Evolutionary conservation across 345 rosid genomes (phyloP), one percentile per base, ranked within the genome.

Genomic region (Murraya koenigii): DNA sequence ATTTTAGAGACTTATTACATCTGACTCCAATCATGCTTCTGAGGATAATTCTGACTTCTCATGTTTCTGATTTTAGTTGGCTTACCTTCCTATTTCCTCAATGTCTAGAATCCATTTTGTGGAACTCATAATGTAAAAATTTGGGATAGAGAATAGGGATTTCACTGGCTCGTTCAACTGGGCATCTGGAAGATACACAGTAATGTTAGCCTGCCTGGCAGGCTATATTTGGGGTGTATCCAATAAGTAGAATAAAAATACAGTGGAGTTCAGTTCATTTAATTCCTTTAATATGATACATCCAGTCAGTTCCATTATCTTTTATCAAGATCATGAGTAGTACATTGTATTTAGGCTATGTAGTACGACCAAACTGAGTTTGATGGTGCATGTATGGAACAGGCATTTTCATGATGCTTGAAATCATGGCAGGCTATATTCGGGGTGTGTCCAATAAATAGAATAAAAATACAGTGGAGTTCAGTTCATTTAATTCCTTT

Each of bases 41-140:
- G 62, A 41, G 41, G 69, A 74, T 64, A n/a, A 41, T 25, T 63
- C 20, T 61, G 41, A 76, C n/a, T 36, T 61, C 30, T 66, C 36
- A 44, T 59, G 65, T 47, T 75, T 65, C n/a, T 64, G 22, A 60
- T 64, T 63, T 62, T 32, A 2, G 17, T 41, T 22, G 28, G 61
- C 15, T 30, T 9, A n/a, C n/a, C 4, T 6, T 60, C 39, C 33
- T 39, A 38, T 41, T 47, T 20, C 69, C 44, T 41, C 14, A 22
- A 28, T 5, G 3, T 19, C 20, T 41, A 60, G 56, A 39, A 74
- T 13, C 33, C 68, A 41, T 61, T 32, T 64, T 17, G 14, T 76
- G 26, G 71, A 54, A 76, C 25, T 76, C 28, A 36, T 76, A 8
- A 44, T 1, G 38, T 52, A 32, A 64, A 22, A 26, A 28, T 22